A percentile compares a stretch with the other conserved stretches of the same genome.
Evolutionary conservation across 2,329 filamentous ascomycete genomes (phyloP).

Genomic region (Ophiostoma triangulosporum): DNA sequence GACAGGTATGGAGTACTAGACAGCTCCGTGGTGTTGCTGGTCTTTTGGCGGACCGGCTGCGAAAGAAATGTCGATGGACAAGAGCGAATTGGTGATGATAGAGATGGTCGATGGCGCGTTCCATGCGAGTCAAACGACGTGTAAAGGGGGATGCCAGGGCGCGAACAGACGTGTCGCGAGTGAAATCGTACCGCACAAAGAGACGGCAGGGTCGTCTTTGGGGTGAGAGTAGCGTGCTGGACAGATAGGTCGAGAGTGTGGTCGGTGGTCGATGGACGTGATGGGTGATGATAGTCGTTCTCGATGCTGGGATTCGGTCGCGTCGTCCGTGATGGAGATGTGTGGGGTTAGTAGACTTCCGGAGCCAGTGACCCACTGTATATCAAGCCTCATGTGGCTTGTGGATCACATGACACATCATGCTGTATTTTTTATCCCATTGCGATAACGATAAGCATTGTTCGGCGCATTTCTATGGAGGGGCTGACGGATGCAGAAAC

Average conservation of each 20-base stretch:
- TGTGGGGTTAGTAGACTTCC: too few species aligned
- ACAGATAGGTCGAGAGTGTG: neutral
- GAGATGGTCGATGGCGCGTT: neutral
- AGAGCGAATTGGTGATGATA: neutral
- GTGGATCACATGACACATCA: neutral
- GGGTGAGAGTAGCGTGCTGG: neutral
- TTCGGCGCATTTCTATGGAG: constrained; percentile 1
- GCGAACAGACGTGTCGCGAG: neutral
- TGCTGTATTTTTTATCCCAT: neutral
- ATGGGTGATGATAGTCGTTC: constrained; percentile 5
- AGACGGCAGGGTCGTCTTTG: too few species aligned
- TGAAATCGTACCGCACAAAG: neutral
- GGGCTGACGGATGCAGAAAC: constrained; percentile 5
- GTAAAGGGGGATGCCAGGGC: neutral
- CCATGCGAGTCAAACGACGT: neutral
- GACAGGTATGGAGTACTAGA: neutral
- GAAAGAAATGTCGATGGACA: neutral
- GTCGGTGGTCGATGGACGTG: neutral
- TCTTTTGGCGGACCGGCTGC: too few species aligned
- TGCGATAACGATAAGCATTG: constrained; percentile 3
- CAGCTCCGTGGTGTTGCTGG: neutral
- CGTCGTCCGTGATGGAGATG: constrained; percentile 7
- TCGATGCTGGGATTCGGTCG: constrained; percentile 9
- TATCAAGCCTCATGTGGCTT: neutral
- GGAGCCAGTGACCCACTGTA: neutral